Percentiles rank a stretch among this genome's conserved stretches.
Conservation (phyloP, 768 basidiomycete species). For the Lentinula guzmanii region DNA sequence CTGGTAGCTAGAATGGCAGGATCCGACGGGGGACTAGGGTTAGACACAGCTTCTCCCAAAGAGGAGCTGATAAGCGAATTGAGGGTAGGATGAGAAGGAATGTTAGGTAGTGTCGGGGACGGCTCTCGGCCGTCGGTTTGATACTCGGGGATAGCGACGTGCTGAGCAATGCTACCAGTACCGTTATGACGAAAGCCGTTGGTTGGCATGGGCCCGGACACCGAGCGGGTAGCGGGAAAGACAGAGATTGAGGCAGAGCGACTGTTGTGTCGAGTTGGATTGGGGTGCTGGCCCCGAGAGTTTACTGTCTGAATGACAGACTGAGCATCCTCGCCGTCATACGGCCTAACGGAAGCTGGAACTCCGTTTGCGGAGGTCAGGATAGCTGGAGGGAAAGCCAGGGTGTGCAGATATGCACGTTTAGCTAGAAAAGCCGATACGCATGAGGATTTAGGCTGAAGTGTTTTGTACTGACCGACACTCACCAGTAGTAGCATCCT, state of each 20-base stretch:
- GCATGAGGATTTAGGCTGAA: constrained; percentile 2
- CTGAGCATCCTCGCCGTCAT: constrained; percentile 93
- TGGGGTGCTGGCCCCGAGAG: constrained; percentile 59
- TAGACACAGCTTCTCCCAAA: constrained; percentile 47
- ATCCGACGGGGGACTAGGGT: constrained; percentile 43
- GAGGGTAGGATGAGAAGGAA: constrained; percentile 80
- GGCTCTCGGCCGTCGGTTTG: constrained; percentile 53
- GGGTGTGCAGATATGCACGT: constrained; percentile 86
- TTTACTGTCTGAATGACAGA: constrained; percentile 79
- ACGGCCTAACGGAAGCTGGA: constrained; percentile 72
- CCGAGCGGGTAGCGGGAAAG: constrained; percentile 34
- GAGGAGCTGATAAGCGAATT: constrained; percentile 80
- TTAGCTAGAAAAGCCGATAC: constrained; percentile 57
- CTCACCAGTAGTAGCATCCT: constrained; percentile 86
- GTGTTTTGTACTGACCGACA: constrained; percentile 13
- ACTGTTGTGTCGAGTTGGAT: constrained; percentile 63
- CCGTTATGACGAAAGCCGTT: constrained; percentile 24
- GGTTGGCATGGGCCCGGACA: constrained; percentile 29
- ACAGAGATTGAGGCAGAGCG: constrained; percentile 65
- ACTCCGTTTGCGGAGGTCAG: constrained; percentile 52
- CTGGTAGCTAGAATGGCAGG: constrained; percentile 64
- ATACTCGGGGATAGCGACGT: constrained; percentile 52
- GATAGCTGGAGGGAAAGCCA: constrained; percentile 75
- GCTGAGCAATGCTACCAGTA: constrained; percentile 29
- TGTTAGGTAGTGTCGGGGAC: constrained; percentile 74